Percentiles rank a stretch among this genome's conserved stretches.
Evolutionary conservation across 441 rosid species (phyloP).

Genomic region (Kokia cookei): DNA sequence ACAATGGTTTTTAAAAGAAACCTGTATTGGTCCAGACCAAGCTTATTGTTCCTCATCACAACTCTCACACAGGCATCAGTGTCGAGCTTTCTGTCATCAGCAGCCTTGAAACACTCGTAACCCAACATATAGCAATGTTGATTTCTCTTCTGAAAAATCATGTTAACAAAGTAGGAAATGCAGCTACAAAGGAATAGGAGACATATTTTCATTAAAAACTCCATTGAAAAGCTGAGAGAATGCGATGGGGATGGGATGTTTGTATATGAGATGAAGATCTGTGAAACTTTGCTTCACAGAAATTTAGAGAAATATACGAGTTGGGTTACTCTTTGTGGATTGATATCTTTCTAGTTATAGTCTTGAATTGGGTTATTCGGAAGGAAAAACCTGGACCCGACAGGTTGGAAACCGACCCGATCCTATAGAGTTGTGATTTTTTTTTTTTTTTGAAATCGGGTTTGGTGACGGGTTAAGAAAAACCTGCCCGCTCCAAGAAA

Average conservation of each 20-base stretch:
- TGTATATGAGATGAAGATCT: background rate
- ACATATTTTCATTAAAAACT: constrained; percentile 9
- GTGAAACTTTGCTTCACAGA: background rate
- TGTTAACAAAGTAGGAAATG: constrained; percentile 5
- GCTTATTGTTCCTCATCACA: constrained; percentile 30
- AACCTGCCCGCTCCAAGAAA: too few species aligned
- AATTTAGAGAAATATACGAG: background rate
- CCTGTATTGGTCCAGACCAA: constrained; percentile 35
- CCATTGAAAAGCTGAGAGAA: background rate
- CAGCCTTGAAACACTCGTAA: constrained; percentile 25
- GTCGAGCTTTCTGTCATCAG: constrained; percentile 20
- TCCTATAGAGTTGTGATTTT: too few species aligned
- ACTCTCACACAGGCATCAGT: constrained; percentile 11
- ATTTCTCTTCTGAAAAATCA: constrained; percentile 5
- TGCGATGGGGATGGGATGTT: background rate
- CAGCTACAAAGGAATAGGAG: background rate
- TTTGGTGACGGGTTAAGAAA: too few species aligned
- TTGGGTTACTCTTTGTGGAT: background rate
- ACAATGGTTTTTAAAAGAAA: constrained; percentile 39
- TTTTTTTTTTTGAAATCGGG: too few species aligned
- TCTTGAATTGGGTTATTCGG: background rate
- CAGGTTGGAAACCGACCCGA: too few species aligned
- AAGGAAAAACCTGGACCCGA: too few species aligned
- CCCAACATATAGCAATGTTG: constrained; percentile 20
- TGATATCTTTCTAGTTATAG: background rate